Percentiles rank a stretch among this genome's conserved stretches.
Conservation (phyloP, 345 rosid species). For the Noccaea bulbosa region DNA sequence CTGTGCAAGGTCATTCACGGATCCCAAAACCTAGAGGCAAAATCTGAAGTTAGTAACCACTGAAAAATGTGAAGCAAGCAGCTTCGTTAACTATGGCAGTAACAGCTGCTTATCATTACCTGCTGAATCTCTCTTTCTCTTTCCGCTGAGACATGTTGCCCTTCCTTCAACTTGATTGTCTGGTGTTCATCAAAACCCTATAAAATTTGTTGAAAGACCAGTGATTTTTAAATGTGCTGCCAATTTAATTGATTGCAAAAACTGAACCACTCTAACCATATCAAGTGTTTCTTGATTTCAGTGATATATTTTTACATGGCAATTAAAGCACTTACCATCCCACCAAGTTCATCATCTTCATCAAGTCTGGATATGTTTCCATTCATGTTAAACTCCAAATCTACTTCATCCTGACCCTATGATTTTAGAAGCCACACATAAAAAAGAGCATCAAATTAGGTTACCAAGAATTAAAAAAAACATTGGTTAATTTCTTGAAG, state of each 20-base stretch:
- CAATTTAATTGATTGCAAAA: neutral
- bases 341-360: constrained; percentile 57
- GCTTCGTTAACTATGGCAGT: neutral
- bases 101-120: constrained; percentile 39
- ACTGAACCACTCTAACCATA: neutral
- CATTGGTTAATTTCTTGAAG: neutral
- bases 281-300: neutral
- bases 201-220: constrained; percentile 16
- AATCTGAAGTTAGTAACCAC: neutral
- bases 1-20: constrained; percentile 92
- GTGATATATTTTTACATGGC: neutral
- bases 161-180: constrained; percentile 47
- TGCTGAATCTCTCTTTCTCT: constrained; percentile 55
- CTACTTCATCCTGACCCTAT: constrained; percentile 65
- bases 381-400: constrained; percentile 68
- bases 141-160: constrained; percentile 50
- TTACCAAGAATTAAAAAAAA: no score
- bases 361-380: constrained; percentile 55
- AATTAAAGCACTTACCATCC: constrained; percentile 47
- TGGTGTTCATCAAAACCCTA: constrained; percentile 55
- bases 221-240: constrained; percentile 8
- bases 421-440: constrained; percentile 27
- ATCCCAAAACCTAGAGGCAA: constrained; percentile 68
- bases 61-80: neutral
- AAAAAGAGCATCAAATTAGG: neutral